phyloP scores from a whole-genome alignment of 257 asterid species.

The Solanum peruvianum region DNA sequence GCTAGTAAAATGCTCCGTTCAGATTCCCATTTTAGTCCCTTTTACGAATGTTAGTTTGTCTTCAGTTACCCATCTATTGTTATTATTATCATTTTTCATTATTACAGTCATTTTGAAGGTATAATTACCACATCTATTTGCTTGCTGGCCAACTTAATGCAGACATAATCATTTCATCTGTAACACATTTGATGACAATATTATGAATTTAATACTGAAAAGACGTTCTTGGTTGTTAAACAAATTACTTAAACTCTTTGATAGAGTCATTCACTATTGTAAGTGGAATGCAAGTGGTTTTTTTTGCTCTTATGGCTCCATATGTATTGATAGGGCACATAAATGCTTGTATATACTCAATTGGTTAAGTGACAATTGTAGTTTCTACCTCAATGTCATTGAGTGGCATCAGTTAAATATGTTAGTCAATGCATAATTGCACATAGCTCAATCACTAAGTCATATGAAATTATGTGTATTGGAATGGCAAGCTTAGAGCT shows the following conservation, averaged over 20 bases:
- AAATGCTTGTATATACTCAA: neutral
- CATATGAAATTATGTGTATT: neutral
- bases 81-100: neutral
- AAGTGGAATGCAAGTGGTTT: neutral
- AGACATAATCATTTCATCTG: neutral
- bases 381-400: neutral
- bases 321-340: neutral
- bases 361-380: neutral
- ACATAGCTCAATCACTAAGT: neutral
- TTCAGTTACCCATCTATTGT: neutral
- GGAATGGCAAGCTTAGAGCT: neutral
- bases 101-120: neutral
- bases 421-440: neutral
- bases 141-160: neutral
- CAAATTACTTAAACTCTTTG: neutral
- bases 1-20: neutral
- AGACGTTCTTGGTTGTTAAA: neutral
- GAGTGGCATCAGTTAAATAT: neutral
- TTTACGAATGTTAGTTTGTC: neutral
- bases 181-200: neutral
- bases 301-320: neutral
- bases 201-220: neutral
- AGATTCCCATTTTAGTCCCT: neutral
- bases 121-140: neutral
- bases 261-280: neutral